Conservation (phyloP, 306 rosid genomes). For the Trifolium repens region DNA sequence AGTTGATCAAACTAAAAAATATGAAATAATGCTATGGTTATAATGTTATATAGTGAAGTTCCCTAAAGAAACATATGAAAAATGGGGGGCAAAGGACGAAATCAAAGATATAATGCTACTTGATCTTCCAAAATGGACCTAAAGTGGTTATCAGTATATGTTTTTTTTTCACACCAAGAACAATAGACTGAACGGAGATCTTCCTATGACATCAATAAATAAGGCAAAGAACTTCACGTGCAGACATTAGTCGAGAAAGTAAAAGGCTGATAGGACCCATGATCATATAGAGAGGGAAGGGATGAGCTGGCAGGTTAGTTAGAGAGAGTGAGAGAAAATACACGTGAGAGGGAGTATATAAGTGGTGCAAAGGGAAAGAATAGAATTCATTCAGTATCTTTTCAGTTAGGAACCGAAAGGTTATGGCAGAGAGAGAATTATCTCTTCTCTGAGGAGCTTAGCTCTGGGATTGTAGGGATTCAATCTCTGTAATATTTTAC, state of each 20-base stretch:
- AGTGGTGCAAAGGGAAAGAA: too few relatives aligned
- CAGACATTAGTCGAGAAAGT: slow-evolving; percentile 17
- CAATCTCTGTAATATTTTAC: too few relatives aligned
- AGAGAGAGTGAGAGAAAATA: too few relatives aligned
- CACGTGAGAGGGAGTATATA: too few relatives aligned
- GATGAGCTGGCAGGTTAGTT: too few relatives aligned
- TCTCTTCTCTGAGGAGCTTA: too few relatives aligned
- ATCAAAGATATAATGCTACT: slow-evolving; percentile 11
- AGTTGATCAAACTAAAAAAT: slow-evolving; percentile 12
- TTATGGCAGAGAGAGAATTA: too few relatives aligned
- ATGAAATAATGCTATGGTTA: background rate
- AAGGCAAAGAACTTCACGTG: slow-evolving; percentile 27
- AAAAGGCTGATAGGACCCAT: too few relatives aligned
- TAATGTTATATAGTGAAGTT: background rate
- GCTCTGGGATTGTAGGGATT: too few relatives aligned
- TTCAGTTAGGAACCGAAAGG: too few relatives aligned
- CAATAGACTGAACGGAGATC: background rate
- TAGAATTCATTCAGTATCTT: too few relatives aligned
- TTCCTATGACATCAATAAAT: slow-evolving; percentile 9
- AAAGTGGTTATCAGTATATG: background rate
- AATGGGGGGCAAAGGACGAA: slow-evolving; percentile 5
- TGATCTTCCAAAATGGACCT: slow-evolving; percentile 5
- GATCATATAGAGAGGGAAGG: too few relatives aligned
- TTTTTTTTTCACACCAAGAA: slow-evolving; percentile 13
- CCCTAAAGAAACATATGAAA: slow-evolving; percentile 23